Conservation (phyloP, 2,329 filamentous ascomycete genomes). For the Coleophoma cylindrospora region DNA sequence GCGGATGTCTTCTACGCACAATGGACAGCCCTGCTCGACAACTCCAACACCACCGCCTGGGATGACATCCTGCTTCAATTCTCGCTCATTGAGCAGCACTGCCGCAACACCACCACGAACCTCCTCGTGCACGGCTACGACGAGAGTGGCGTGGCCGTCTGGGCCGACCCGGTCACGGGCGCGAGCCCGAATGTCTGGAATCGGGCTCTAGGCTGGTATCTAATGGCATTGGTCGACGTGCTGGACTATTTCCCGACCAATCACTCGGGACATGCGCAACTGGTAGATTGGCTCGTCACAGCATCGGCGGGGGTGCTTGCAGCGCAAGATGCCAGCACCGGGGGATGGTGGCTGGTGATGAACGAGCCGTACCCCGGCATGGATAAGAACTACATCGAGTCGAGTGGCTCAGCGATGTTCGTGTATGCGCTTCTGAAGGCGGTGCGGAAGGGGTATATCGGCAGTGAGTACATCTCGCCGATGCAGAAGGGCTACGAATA, state of each 20-base stretch:
- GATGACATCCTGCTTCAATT: conserved; percentile 23
- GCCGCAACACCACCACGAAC: conserved; percentile 17
- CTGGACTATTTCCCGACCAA: conserved; percentile 22
- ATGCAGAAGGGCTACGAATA: conserved; percentile 14
- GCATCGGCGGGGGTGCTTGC: conserved; percentile 10
- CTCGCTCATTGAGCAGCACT: conserved; percentile 17
- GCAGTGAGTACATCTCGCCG: conserved; percentile 7
- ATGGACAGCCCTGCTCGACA: conserved; percentile 18
- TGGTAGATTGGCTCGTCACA: conserved; percentile 4
- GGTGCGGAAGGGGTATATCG: conserved; percentile 28
- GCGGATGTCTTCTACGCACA: conserved; percentile 27
- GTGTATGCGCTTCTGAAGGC: conserved; percentile 32
- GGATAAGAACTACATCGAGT: conserved; percentile 32
- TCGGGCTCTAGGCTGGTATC: conserved; percentile 32
- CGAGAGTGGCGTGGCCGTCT: conserved; percentile 25
- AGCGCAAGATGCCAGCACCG: conserved; percentile 15
- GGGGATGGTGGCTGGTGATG: conserved; percentile 35
- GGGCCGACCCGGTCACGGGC: conserved; percentile 30
- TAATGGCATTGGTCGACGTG: conserved; percentile 31
- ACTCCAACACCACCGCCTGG: conserved; percentile 21
- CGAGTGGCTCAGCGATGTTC: conserved; percentile 32
- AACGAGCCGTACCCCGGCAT: conserved; percentile 15
- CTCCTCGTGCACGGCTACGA: conserved; percentile 32
- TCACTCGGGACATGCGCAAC: conserved; percentile 10
- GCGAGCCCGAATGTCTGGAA: conserved; percentile 32